Base-by-base conservation (phyloP, 2,329 filamentous ascomycete species). In the Ciborinia camelliae region DNA sequence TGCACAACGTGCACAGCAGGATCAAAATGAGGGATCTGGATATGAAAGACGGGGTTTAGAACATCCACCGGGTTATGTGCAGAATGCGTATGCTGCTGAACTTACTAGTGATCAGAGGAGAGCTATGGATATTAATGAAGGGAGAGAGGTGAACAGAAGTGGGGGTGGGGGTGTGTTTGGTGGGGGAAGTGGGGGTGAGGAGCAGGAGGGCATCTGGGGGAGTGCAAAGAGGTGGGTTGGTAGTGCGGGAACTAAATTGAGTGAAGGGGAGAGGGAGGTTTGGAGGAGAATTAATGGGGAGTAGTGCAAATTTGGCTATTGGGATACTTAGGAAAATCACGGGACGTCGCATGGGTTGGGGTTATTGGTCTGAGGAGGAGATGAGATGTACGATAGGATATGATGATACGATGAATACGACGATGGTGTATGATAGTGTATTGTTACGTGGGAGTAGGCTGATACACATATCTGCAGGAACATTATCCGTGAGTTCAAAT, bases 201-300 rank as follows among this genome's bases (percentile, higher is more conserved):
- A 54, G 39, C 50, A 41, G 14, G 61, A 81, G n/a, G 74, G 76
- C 30, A 76, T 86, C 7, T 86, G 83, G 83, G 79, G 79, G 63
- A 76, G 81, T 54, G 84, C 84, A 14, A 85, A 83, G 78, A 86
- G 84, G 74, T 81, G 83, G 79, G 84, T 82, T 53, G 77, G 80
- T 66, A 80, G 80, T 41, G 85, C 85, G 8, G 85, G 85, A 59
- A 81, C 82, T 67, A 84, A 81, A 73, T 75, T 88, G 35, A 82
- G 81, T 10, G 82, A 81, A 18, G 84, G 84, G 18, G 86, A 88
- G 77, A 78, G 77, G 59, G 84, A 87, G 75, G 81, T 88, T 30
- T 88, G 86, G 86, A 82, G 81, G 75, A 82, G 80, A 72, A 84
- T 88, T 72, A 87, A 85, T 76, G 86, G 84, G 63, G 63, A 72